These are phyloP conservation scores for Pseudogymnoascus pannorum DNA, from an alignment of 2,329 filamentous ascomycete species.

Conservation along the genomic window DNA sequence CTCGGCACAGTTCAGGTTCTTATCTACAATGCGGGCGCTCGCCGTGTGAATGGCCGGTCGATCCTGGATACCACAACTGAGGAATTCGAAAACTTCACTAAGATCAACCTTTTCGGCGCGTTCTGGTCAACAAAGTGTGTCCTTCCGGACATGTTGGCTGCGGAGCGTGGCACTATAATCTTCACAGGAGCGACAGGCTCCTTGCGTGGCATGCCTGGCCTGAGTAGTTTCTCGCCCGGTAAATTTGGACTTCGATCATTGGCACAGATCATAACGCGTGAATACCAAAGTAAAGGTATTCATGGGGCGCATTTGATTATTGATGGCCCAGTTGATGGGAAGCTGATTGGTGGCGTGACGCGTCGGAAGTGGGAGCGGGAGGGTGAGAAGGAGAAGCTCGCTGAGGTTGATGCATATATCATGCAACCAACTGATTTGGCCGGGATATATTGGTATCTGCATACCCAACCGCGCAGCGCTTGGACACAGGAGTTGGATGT, in stretches of 20 bases:
- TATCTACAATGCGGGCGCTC: conserved; percentile 19
- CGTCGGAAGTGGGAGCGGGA: conserved; percentile 41
- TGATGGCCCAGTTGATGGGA: conserved; percentile 58
- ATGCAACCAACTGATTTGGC: conserved; percentile 54
- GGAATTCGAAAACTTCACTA: conserved; percentile 19
- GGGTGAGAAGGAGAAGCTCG: conserved; percentile 26
- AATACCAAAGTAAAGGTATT: conserved; percentile 74
- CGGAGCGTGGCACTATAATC: conserved; percentile 41
- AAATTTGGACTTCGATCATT: conserved; percentile 73
- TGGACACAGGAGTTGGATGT: conserved; percentile 78
- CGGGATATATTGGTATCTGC: conserved; percentile 74
- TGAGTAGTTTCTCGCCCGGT: conserved; percentile 63
- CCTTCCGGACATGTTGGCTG: conserved; percentile 18
- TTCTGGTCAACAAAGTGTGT: conserved; percentile 19
- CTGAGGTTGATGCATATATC: conserved; percentile 15
- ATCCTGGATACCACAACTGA: conserved; percentile 18
- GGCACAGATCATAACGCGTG: conserved; percentile 65
- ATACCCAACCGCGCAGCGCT: conserved; percentile 67
- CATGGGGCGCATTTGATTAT: conserved; percentile 75
- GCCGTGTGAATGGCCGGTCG: conserved; percentile 17
- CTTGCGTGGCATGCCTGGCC: conserved; percentile 60
- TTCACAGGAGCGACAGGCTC: conserved; percentile 81
- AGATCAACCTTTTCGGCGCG: conserved; percentile 21
- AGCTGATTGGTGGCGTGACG: conserved; percentile 26
- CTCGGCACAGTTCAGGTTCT: conserved; percentile 16